Base-by-base conservation (phyloP, 2,329 filamentous ascomycete genomes). In the Fusarium virguliforme region DNA sequence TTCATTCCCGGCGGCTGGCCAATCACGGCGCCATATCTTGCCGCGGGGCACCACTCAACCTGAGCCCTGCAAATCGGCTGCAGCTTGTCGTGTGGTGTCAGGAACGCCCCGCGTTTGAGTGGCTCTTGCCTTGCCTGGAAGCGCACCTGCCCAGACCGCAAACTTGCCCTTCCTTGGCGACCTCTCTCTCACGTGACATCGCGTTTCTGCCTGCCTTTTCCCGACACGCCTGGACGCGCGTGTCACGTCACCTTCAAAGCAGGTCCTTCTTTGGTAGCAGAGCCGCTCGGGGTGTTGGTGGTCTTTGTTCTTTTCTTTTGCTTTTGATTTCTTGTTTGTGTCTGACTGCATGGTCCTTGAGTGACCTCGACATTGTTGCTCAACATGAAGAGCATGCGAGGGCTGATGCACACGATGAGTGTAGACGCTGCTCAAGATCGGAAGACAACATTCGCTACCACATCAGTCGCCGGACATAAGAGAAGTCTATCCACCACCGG, bases 351-450 rank as follows among this genome's bases (percentile, higher is more conserved):
- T 61, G 35, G 26, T 60, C 4, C 26, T 40, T 26, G 30, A 10
- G 18, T 18, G 18, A 18, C 12, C n/a, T 59, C 15, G 18, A 38
- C n/a, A 51, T 60, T 50, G 43, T 15, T 61, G 48, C 71, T 64
- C 70, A 75, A 41, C 53, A 84, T 84, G 82, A 77, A 81, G 72
- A 79, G 77, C 72, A 82, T 82, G 78, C 79, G 78, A 65, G 81
- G 84, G 56, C 70, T 83, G 48, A 74, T 83, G 51, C 85, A 89
- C 77, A 85, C 84, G 63, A 87, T 85, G 68, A 88, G 85, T 62
- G 79, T 88, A 34, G 82, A 87, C 60, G 83, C 85, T 53, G 84
- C 84, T 22, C 77, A 81, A 40, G 79, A 79, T 50, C 77, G 77
- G 30, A 72, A 80, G 46, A 81, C 82, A 54, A 79, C 79, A 13